Evolutionary conservation across 2,329 filamentous ascomycete genomes (phyloP), one percentile per base, ranked within the genome.

Genomic region (Pyrenochaeta sp.): DNA sequence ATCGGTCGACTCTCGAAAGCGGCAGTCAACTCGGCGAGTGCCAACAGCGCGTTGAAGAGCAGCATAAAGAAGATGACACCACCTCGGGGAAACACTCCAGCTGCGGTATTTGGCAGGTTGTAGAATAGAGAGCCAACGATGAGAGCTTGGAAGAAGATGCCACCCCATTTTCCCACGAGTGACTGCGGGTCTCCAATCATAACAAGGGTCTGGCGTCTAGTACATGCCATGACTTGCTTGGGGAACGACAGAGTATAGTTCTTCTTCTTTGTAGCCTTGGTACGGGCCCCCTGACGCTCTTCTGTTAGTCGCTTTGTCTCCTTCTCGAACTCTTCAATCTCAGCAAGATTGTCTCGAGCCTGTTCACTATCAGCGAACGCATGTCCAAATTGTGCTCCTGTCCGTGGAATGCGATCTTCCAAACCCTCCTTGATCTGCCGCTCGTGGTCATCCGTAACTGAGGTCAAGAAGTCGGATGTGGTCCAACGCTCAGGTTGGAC

Each of bases 401-500:
- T 83, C 14, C 82, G 76, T 0, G 86, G 85, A 23, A 85, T 81
- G 4, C 80, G 80, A 58, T 85, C 69, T 66, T 88, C 83, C 72
- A 80, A 87, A 1, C 84, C 86, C 14, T 81, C 69, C 35, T 80
- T 81, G 15, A 87, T 71, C 29, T 83, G 77, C 29, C 87, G 79
- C 54, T 87, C 87, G 49, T 85, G 78, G 1, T 82, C 77, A 37
- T 85, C 84, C 7, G 88, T 90, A 76, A 91, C 87, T 18, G 87
- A 89, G 1, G 88, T 91, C 43, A 91, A 75, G 77, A 90, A 91
- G 68, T 91, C 89, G 17, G 88, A 86, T 0, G 85, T 88, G 0
- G 88, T 90, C 76, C 86, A 85, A 12, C 88, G 85, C 2, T 85
- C 74, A 2, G 87, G 87, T 67, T 87, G 88, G 33, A 87, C 82